Percentiles rank a stretch among this genome's conserved stretches.
Conservation (phyloP, 768 basidiomycete species). For the Termitomyces sp. region DNA sequence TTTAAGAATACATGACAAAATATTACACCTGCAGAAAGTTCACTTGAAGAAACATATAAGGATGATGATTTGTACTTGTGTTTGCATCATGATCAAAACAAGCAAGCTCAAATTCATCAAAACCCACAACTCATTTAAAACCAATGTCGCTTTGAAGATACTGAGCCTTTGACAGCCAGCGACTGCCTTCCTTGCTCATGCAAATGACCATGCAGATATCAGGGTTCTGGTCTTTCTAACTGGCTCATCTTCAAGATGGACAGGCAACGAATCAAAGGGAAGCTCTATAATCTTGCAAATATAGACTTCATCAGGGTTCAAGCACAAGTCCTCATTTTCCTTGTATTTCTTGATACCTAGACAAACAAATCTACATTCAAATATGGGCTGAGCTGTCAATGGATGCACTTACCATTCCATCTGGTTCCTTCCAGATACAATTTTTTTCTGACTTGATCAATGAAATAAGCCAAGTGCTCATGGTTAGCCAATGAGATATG, state of each 20-base stretch:
- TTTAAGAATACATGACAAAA: slow-evolving; percentile 5
- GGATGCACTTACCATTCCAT: not conserved
- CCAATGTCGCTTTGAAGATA: slow-evolving; percentile 26
- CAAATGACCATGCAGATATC: slow-evolving; percentile 20
- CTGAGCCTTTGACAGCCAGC: slow-evolving; percentile 13
- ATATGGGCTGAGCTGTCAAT: no score
- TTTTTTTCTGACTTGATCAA: slow-evolving; percentile 6
- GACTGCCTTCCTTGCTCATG: slow-evolving; percentile 19
- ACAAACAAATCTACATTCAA: no score
- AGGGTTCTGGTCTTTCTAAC: not conserved
- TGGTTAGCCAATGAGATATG: slow-evolving; percentile 25
- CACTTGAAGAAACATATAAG: not conserved
- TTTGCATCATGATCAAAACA: not conserved
- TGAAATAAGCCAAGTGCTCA: slow-evolving; percentile 16
- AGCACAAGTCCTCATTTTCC: not conserved
- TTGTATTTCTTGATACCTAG: not conserved
- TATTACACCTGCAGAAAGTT: not conserved
- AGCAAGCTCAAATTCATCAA: slow-evolving; percentile 24
- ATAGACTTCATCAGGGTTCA: not conserved
- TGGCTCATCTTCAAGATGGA: not conserved
- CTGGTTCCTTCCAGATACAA: slow-evolving; percentile 18
- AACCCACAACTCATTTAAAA: slow-evolving; percentile 23
- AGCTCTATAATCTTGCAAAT: not conserved
- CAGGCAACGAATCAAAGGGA: not conserved
- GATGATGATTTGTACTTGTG: not conserved